Evolutionary conservation across 2,329 filamentous ascomycete species (phyloP).

Genomic region (Fusarium mundagurra): DNA sequence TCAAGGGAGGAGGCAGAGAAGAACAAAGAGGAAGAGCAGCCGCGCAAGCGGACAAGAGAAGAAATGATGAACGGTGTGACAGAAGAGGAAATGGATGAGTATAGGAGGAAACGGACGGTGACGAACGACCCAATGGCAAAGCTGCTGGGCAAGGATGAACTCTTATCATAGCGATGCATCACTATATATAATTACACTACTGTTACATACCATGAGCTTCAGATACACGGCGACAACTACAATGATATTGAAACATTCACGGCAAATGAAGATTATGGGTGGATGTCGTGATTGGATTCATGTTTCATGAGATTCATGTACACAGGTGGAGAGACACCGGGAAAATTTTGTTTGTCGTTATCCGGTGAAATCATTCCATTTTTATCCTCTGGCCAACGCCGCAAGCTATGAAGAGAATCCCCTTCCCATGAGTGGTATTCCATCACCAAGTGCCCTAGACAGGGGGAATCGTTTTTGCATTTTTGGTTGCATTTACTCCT

Average conservation of each 20-base stretch:
- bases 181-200: not conserved
- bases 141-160: conserved; percentile 77
- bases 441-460: conserved; percentile 45
- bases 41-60: conserved; percentile 78
- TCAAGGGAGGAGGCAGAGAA: conserved; percentile 44
- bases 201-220: not conserved
- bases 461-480: conserved; percentile 46
- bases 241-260: not conserved
- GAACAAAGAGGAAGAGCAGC: conserved; percentile 45
- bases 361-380: conserved; percentile 54
- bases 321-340: conserved; percentile 37
- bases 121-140: conserved; percentile 89
- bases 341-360: conserved; percentile 38
- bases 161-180: conserved; percentile 36
- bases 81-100: conserved; percentile 87
- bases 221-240: not conserved
- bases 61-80: conserved; percentile 82
- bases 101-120: conserved; percentile 77
- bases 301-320: conserved; percentile 38
- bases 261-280: conserved; percentile 3
- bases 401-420: conserved; percentile 59
- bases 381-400: conserved; percentile 63
- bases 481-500: conserved; percentile 65
- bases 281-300: conserved; percentile 34
- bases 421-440: conserved; percentile 52